A percentile compares a stretch with the other conserved stretches of the same genome.
These are phyloP conservation scores for Podaxis sp. DNA, from an alignment of 768 basidiomycete genomes.

Conservation along the genomic window DNA sequence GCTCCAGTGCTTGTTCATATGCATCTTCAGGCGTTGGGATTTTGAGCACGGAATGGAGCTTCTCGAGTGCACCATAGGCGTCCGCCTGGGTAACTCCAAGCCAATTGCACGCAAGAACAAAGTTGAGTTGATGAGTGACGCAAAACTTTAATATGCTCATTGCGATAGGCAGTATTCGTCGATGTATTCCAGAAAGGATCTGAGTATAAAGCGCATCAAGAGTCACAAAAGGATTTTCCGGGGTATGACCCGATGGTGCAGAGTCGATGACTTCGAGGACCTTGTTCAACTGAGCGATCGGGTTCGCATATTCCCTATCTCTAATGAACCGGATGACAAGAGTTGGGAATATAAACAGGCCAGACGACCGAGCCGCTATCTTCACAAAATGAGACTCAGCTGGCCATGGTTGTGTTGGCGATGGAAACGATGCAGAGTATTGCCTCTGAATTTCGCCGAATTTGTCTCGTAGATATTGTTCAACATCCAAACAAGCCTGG, in stretches of 20 bases:
- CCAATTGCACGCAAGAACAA: neutral
- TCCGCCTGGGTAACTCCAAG: neutral
- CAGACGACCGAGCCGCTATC: slow-evolving; percentile 20
- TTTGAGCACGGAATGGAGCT: neutral
- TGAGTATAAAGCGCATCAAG: neutral
- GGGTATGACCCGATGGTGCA: neutral
- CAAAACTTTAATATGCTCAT: too few relatives aligned
- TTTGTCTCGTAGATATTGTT: slow-evolving; percentile 13
- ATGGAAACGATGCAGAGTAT: neutral
- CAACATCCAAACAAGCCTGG: slow-evolving; percentile 18
- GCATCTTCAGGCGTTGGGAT: neutral
- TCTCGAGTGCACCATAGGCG: neutral
- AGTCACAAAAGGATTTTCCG: neutral
- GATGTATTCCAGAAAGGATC: neutral
- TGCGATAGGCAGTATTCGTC: neutral
- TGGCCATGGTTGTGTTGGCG: slow-evolving; percentile 20
- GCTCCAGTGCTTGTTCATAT: neutral
- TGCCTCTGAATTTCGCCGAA: slow-evolving; percentile 12
- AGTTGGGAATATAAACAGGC: slow-evolving; percentile 25
- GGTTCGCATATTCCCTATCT: neutral
- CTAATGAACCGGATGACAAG: slow-evolving; percentile 23
- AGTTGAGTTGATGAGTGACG: neutral
- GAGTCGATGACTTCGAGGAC: neutral
- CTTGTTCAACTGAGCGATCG: slow-evolving; percentile 1
- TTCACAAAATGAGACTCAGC: slow-evolving; percentile 1